phyloP scores from a whole-genome alignment of 2,329 filamentous ascomycete species.

The Beauveria brongniartii region DNA sequence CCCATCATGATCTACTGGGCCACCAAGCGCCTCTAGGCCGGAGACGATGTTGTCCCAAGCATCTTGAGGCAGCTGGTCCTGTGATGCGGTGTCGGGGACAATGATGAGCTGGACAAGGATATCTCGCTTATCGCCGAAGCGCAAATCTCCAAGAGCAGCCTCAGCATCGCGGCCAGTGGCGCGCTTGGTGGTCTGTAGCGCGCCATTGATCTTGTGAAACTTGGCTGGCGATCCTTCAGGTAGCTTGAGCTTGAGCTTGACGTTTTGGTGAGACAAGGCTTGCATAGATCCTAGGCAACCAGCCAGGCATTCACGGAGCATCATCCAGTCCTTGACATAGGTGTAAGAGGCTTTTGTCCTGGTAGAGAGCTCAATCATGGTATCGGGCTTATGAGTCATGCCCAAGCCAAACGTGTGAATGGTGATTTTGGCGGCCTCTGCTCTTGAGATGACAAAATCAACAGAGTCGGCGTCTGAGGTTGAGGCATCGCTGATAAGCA shows the following conservation, averaged over 20 bases:
- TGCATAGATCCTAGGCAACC: conserved; percentile 89
- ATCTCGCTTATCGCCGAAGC: conserved; percentile 91
- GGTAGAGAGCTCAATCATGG: conserved; percentile 94
- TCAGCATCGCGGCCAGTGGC: conserved; percentile 92
- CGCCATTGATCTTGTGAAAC: conserved; percentile 97
- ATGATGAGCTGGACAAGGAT: conserved; percentile 93
- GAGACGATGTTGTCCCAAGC: conserved; percentile 97
- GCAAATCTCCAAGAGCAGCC: conserved; percentile 80
- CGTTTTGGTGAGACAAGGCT: conserved; percentile 94
- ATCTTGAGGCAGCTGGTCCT: conserved; percentile 84
- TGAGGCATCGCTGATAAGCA: conserved; percentile 95
- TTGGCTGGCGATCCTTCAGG: conserved; percentile 96
- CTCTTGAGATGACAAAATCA: conserved; percentile 93
- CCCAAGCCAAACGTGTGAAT: conserved; percentile 96
- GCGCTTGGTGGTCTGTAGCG: conserved; percentile 90
- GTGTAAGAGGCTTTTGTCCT: conserved; percentile 95
- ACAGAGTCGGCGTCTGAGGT: conserved; percentile 92
- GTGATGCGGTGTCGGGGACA: conserved; percentile 70
- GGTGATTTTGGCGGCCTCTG: conserved; percentile 93
- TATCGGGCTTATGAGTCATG: conserved; percentile 95
- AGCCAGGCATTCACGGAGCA: conserved; percentile 91
- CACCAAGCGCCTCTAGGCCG: conserved; percentile 85
- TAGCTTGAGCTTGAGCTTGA: conserved; percentile 86
- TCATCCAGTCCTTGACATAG: conserved; percentile 99
- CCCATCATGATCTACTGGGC: conserved; percentile 77